phyloP scores from a whole-genome alignment of 2,329 filamentous ascomycete species.

The Aspergillus glaucus region DNA sequence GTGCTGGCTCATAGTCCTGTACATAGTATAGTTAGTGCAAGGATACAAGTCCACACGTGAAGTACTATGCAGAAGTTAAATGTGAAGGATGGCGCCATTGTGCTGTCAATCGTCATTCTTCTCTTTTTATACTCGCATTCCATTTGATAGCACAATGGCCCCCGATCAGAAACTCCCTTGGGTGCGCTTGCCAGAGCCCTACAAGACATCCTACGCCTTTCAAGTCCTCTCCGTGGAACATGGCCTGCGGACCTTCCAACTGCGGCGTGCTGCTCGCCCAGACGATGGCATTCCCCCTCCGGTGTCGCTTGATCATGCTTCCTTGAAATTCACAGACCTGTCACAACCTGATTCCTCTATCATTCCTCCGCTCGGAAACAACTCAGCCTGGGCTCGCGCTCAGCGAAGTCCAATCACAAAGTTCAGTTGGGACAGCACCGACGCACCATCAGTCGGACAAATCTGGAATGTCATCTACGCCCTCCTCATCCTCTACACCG shows the following conservation, averaged over 20 bases:
- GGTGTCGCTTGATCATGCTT: conserved; percentile 23
- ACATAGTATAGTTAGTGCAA: no score
- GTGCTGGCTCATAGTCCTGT: no score
- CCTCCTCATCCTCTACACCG: conserved; percentile 25
- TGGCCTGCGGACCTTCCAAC: conserved; percentile 9
- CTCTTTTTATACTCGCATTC: neutral
- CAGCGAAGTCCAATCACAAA: conserved; percentile 24
- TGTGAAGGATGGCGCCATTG: no score
- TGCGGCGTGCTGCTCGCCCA: conserved; percentile 14
- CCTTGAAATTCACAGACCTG: conserved; percentile 26
- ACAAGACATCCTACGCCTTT: conserved; percentile 12
- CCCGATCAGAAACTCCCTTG: conserved; percentile 5
- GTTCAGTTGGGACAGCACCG: conserved; percentile 26
- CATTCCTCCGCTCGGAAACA: conserved; percentile 24
- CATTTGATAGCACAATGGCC: neutral
- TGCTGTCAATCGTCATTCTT: neutral
- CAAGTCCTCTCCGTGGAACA: conserved; percentile 12
- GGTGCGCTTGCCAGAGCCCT: conserved; percentile 15
- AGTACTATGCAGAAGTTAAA: no score
- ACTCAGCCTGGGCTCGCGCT: conserved; percentile 34
- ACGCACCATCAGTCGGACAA: conserved; percentile 28
- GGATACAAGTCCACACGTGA: no score
- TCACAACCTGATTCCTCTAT: conserved; percentile 12
- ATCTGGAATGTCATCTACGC: conserved; percentile 37
- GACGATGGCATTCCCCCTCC: conserved; percentile 12